A percentile compares a stretch with the other conserved stretches of the same genome.
phyloP scores from a whole-genome alignment of 352 stramenopile genomes.

The Lagenidium sp. region DNA sequence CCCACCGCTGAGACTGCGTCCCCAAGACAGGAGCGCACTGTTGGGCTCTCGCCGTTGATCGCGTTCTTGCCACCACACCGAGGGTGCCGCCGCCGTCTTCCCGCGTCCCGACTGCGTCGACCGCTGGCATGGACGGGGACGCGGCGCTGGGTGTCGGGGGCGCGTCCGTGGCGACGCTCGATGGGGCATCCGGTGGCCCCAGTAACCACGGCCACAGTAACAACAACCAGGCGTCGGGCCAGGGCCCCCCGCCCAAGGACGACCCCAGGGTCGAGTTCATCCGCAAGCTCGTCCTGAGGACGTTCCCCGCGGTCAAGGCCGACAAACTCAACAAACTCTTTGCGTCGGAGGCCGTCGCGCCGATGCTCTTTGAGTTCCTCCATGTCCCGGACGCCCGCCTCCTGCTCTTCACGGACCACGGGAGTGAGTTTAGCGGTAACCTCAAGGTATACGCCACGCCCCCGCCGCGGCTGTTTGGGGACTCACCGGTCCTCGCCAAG shows the following conservation, averaged over 20 bases:
- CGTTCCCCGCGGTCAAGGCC: slow-evolving; percentile 50
- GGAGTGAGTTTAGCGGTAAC: slow-evolving; percentile 32
- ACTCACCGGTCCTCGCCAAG: slow-evolving; percentile 12
- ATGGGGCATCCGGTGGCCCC: not conserved
- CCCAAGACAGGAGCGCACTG: too few relatives aligned
- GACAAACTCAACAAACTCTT: slow-evolving; percentile 51
- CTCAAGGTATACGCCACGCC: slow-evolving; percentile 61
- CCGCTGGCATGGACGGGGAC: too few relatives aligned
- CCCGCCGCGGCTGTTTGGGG: slow-evolving; percentile 32
- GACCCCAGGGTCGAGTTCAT: slow-evolving; percentile 62
- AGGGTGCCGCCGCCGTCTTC: too few relatives aligned
- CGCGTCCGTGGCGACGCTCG: slow-evolving; percentile 1
- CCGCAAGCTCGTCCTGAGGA: slow-evolving; percentile 43
- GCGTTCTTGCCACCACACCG: too few relatives aligned
- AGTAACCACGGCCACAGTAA: slow-evolving; percentile 1
- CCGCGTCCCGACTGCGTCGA: too few relatives aligned
- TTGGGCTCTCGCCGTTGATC: too few relatives aligned
- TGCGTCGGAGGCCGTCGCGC: slow-evolving; percentile 48
- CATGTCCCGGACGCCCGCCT: slow-evolving; percentile 48
- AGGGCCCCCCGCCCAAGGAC: slow-evolving; percentile 44
- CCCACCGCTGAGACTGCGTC: too few relatives aligned
- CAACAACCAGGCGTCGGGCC: not conserved
- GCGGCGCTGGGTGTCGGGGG: too few relatives aligned
- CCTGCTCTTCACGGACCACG: slow-evolving; percentile 66
- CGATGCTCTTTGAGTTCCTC: slow-evolving; percentile 62